Percentiles rank a stretch among this genome's conserved stretches.
phyloP scores from a whole-genome alignment of 441 rosid species.

The Manihot esculenta region DNA sequence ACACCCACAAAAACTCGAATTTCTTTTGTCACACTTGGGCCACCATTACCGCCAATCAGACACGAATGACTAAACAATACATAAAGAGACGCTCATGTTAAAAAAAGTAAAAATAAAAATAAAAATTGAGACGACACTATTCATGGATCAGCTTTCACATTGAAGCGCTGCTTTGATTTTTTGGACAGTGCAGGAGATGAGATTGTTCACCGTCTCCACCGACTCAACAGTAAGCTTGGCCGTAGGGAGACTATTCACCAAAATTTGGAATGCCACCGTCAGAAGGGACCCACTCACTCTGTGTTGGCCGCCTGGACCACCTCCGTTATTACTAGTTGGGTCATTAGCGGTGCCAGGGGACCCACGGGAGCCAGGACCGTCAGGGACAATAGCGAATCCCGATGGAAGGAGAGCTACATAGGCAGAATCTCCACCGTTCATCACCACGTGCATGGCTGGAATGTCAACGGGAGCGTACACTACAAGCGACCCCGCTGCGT shows the following conservation, averaged over 20 bases:
- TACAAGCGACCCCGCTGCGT: constrained; percentile 82
- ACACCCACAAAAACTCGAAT: constrained; percentile 59
- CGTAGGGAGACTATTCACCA: constrained; percentile 65
- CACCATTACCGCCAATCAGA: constrained; percentile 6
- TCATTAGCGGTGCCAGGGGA: constrained; percentile 14
- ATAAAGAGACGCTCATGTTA: constrained; percentile 7
- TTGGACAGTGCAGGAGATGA: constrained; percentile 83
- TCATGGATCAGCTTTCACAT: constrained; percentile 52
- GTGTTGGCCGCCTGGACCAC: constrained; percentile 16
- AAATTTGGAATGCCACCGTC: constrained; percentile 85
- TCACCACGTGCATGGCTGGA: constrained; percentile 74
- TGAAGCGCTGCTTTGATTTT: constrained; percentile 79
- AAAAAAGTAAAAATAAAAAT: background rate
- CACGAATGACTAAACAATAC: constrained; percentile 8
- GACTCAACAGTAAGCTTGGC: constrained; percentile 83
- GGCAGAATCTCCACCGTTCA: constrained; percentile 86
- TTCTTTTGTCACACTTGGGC: background rate
- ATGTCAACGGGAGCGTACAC: constrained; percentile 97
- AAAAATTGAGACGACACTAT: background rate
- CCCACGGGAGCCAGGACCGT: constrained; percentile 49
- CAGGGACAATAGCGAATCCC: constrained; percentile 76
- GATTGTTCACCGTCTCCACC: constrained; percentile 81
- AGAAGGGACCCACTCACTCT: constrained; percentile 75
- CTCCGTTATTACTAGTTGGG: constrained; percentile 24
- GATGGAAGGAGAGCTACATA: constrained; percentile 84